Conservation (phyloP, 2,329 filamentous ascomycete species). For the Alternaria brassicicola region DNA sequence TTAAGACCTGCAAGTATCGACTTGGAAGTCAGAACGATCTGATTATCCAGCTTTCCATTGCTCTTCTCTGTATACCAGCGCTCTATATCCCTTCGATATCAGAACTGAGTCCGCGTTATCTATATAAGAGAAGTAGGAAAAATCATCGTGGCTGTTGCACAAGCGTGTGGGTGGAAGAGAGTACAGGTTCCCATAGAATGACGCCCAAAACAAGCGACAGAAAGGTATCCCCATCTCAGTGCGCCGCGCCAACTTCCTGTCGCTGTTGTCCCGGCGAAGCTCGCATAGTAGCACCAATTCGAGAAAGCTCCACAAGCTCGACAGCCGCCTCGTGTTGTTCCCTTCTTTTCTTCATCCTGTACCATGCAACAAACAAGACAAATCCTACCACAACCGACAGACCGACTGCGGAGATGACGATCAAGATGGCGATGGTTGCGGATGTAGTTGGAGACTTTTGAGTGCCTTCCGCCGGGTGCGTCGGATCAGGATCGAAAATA, state of each 20-base stretch:
- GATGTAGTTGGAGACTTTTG: not conserved
- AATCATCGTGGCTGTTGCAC: not conserved
- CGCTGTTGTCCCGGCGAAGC: not conserved
- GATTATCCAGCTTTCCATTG: not conserved
- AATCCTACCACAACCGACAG: not conserved
- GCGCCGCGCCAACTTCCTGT: not conserved
- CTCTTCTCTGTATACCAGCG: not conserved
- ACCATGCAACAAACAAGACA: not conserved
- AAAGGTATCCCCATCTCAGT: not conserved
- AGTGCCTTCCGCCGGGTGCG: not conserved
- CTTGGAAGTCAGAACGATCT: not conserved
- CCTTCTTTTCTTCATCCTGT: constrained; percentile 1
- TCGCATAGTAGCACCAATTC: not conserved
- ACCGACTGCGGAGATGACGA: not conserved
- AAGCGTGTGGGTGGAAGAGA: not conserved
- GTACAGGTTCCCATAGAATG: not conserved
- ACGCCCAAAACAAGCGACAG: not conserved
- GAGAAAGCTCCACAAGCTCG: not conserved
- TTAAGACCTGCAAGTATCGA: not conserved
- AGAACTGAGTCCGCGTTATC: not conserved
- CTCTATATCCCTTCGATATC: not conserved
- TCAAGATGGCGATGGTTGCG: not conserved
- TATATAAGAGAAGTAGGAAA: not conserved
- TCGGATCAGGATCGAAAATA: not conserved
- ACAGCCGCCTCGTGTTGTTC: not conserved